Evolutionary conservation across 345 rosid species (phyloP), one percentile per base, ranked within the genome.

Genomic region (Firmiana major): DNA sequence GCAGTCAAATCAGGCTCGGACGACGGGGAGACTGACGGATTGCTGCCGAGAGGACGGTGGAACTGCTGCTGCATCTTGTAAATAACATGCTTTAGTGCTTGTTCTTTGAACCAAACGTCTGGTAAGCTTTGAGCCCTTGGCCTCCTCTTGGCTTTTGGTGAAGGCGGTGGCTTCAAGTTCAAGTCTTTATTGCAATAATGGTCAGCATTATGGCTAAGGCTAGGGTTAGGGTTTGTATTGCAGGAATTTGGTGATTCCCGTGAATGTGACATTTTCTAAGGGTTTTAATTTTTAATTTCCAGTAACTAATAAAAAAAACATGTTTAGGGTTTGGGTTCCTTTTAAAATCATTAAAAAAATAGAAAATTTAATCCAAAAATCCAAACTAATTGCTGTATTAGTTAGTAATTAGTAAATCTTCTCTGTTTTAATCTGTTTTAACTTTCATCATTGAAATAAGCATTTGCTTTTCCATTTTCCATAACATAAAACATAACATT

Each of bases 61-160:
- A 69, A 71, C 13, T 75, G 79, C 82, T 70, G 71, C 26, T 75
- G 78, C 89, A 85, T 79, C 81, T 75, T 79, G 64, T 38, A 26
- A 71, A 77, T 15, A 43, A 8, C 82, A 75, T 80, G 73, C 83
- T 78, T 78, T 17, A 67, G 73, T 7, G 78, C 67, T 43, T 68
- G 79, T 0, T 79, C 82, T 63, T 60, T 63, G 77, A 54, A 72
- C 80, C 63, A 62, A 26, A 53, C 2, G 17, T 78, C 80, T 4
- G 85, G 81, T 24, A 77, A 64, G 81, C 84, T 80, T 10, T 26
- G 54, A 53, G 34, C 34, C 34, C 34, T 31, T 31, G 79, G 21
- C 16, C 53, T 54, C 7, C 26, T 13, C 40, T 43, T 67, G 70
- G 70, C 51, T 38, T 57, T 55, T 13, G 69, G 13, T 17, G 79